phyloP scores from a whole-genome alignment of 164 flowering plant genomes.

The grape (Vitis vinifera) region ASM3070453v1 NC_081809.1:8173501-8174000 shows the following conservation, averaged over 20 bases:
- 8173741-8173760: not conserved
- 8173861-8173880: not conserved
- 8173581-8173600: not conserved
- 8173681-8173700: not conserved
- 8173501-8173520: slow-evolving; percentile 93
- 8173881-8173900: not conserved
- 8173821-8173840: not conserved
- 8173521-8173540: slow-evolving; percentile 84
- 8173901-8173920: not conserved
- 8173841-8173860: not conserved
- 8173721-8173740: not conserved
- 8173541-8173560: slow-evolving; percentile 36
- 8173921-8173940: not conserved
- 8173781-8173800: not conserved
- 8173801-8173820: not conserved
- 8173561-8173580: not conserved
- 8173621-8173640: not conserved
- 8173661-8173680: not conserved
- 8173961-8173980: not conserved
- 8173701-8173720: not conserved
- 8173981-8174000: not conserved
- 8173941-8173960: not conserved
- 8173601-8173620: not conserved
- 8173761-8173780: not conserved
- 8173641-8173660: not conserved